Evolutionary conservation across 345 rosid genomes (phyloP).

Genomic region (Acer yangbiense): DNA sequence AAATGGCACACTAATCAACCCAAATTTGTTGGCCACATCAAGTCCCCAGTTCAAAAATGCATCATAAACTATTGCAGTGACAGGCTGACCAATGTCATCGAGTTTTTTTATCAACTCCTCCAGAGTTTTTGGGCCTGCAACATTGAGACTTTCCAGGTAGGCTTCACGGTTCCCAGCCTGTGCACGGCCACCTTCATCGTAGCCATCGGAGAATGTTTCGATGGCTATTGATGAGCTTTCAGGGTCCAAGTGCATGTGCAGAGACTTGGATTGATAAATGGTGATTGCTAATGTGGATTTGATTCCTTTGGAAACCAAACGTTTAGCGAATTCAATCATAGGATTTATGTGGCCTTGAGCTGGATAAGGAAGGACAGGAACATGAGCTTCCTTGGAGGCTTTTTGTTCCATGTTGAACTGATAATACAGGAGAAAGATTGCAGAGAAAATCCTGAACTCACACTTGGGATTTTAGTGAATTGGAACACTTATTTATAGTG

Average conservation of each 20-base stretch:
- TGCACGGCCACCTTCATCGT: conserved; percentile 17
- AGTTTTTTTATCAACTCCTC: conserved; percentile 20
- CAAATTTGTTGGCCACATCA: conserved; percentile 38
- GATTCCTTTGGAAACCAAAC: conserved; percentile 16
- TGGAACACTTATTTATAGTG: too few species aligned
- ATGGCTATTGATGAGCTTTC: not conserved
- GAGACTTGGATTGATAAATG: conserved; percentile 13
- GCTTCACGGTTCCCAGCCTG: conserved; percentile 16
- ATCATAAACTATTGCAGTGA: conserved; percentile 31
- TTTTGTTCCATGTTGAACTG: not conserved
- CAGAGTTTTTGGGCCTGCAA: conserved; percentile 24
- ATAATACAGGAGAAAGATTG: not conserved
- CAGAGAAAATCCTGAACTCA: too few species aligned
- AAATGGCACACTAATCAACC: conserved; percentile 22
- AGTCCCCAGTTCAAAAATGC: conserved; percentile 28
- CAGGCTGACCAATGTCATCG: conserved; percentile 5
- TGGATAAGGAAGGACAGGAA: conserved; percentile 14
- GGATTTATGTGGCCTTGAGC: conserved; percentile 27
- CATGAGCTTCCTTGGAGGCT: conserved; percentile 4
- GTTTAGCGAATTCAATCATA: conserved; percentile 23
- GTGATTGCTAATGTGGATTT: conserved; percentile 5
- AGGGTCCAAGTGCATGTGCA: conserved; percentile 6
- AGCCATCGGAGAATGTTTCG: conserved; percentile 32
- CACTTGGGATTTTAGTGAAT: too few species aligned
- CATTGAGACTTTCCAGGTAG: conserved; percentile 14